Evolutionary conservation across 2,329 filamentous ascomycete genomes (phyloP).

Genomic region (Penicillium polonicum): DNA sequence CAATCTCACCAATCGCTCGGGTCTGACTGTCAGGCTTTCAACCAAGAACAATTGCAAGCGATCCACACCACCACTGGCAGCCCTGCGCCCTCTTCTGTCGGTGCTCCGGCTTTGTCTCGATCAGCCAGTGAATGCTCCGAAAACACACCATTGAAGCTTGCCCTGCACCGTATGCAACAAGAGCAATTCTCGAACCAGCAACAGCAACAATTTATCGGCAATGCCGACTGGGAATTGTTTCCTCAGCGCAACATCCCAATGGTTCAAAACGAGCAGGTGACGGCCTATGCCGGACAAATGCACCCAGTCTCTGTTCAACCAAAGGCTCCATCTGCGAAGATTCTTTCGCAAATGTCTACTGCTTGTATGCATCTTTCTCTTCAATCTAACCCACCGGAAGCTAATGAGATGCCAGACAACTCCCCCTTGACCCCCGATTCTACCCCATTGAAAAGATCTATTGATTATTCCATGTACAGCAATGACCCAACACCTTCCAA

Average conservation of each 20-base stretch:
- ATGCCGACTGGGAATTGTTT: slow-evolving; percentile 30
- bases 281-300: slow-evolving; percentile 24
- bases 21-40: slow-evolving; percentile 30
- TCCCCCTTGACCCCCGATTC: slow-evolving; percentile 65
- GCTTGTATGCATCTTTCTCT: slow-evolving; percentile 15
- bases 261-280: slow-evolving; percentile 24
- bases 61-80: slow-evolving; percentile 37
- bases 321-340: slow-evolving; percentile 35
- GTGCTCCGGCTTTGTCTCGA: slow-evolving; percentile 23
- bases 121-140: slow-evolving; percentile 23
- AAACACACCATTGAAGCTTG: slow-evolving; percentile 23
- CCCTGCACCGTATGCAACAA: slow-evolving; percentile 33
- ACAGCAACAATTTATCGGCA: slow-evolving; percentile 25
- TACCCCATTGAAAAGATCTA: slow-evolving; percentile 53
- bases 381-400: too few species aligned
- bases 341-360: slow-evolving; percentile 62
- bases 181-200: slow-evolving; percentile 26
- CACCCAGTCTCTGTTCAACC: slow-evolving; percentile 43
- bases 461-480: slow-evolving; percentile 39
- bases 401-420: slow-evolving; percentile 14
- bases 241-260: slow-evolving; percentile 22
- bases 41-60: slow-evolving; percentile 32
- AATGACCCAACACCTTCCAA: slow-evolving; percentile 44
- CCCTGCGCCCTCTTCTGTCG: slow-evolving; percentile 10
- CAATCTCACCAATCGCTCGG: slow-evolving; percentile 28